Base-by-base conservation (phyloP, 805 yeast species). In the Pichia occidentalis region DNA sequence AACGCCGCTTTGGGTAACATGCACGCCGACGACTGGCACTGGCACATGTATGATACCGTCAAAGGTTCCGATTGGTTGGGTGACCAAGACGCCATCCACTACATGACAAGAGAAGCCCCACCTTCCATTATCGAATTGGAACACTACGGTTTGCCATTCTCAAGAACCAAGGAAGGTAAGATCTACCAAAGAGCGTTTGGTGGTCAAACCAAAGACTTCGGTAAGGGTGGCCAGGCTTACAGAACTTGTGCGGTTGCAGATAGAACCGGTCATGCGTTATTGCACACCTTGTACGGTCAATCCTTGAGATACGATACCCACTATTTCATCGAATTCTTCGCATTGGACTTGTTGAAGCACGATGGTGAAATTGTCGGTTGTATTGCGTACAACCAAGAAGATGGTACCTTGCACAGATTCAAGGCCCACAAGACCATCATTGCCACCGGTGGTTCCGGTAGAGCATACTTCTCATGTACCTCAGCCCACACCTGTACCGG, bases 401-500 rank as follows among this genome's bases (percentile, higher is more conserved):
- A 90, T 65, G 98, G 98, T 64, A 90, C 97, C 40, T 71, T 90
- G 57, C 98, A 90, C 70, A 79, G 98, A 69, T 92, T 90, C 76
- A 82, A 92, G 65, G 88, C 97, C 42, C 96, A 90, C 69, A 85
- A 83, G 67, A 90, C 98, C 40, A 82, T 90, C 47, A 78, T 90
- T 51, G 98, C 98, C 54, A 92, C 98, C 42, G 98, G 98, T 71
- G 98, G 98, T 41, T 90, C 84, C 65, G 98, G 98, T 45, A 82
- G 98, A 69, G 87, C 97, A 48, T 90, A 90, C 74, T 92, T 92
- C 78, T 85, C 95, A 11, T 90, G 97, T 75, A 90, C 98, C 47
- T 88, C 97, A 43, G 97, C 97, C 36, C 98, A 90, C 73, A 92
- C 98, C 44, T 90, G 98, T 77, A 90, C 98, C 40, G 98, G 98